Evolutionary conservation across 345 rosid genomes (phyloP).

Genomic region (Dipteronia sinensis): DNA sequence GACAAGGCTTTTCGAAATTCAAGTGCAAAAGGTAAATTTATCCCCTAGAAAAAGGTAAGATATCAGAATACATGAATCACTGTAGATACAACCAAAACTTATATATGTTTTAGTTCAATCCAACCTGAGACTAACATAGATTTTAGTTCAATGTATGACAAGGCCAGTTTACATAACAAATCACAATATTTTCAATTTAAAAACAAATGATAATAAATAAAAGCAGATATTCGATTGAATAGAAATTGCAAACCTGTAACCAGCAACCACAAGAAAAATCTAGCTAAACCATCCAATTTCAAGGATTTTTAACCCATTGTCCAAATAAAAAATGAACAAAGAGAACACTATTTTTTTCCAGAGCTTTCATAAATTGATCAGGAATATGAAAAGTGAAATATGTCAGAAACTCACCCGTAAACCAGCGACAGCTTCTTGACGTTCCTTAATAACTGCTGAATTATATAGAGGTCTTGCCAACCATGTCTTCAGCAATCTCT

Average conservation of each 20-base stretch:
- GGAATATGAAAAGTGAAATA: neutral
- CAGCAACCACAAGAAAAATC: slow-evolving; percentile 7
- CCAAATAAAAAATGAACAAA: neutral
- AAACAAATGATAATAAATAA: neutral
- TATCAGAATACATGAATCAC: slow-evolving; percentile 8
- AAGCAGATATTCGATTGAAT: neutral
- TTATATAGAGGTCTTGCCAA: slow-evolving; percentile 89
- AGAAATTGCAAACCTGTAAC: neutral
- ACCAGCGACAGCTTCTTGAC: slow-evolving; percentile 92
- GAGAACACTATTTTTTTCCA: neutral
- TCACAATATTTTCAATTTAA: neutral
- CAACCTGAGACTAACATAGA: neutral
- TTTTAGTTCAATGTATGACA: neutral
- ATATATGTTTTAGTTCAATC: neutral
- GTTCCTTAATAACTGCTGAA: slow-evolving; percentile 65
- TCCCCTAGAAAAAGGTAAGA: slow-evolving; percentile 57
- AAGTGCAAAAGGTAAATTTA: slow-evolving; percentile 54
- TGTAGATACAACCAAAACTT: neutral
- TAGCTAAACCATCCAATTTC: neutral
- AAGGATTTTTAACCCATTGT: neutral
- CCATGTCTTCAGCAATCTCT: slow-evolving; percentile 91
- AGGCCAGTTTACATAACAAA: neutral
- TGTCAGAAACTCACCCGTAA: slow-evolving; percentile 56
- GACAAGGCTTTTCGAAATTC: slow-evolving; percentile 79
- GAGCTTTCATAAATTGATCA: neutral